Evolutionary conservation across 2,329 filamentous ascomycete species (phyloP), one percentile per base, ranked within the genome.

Genomic region (Huntiella moniliformis): DNA sequence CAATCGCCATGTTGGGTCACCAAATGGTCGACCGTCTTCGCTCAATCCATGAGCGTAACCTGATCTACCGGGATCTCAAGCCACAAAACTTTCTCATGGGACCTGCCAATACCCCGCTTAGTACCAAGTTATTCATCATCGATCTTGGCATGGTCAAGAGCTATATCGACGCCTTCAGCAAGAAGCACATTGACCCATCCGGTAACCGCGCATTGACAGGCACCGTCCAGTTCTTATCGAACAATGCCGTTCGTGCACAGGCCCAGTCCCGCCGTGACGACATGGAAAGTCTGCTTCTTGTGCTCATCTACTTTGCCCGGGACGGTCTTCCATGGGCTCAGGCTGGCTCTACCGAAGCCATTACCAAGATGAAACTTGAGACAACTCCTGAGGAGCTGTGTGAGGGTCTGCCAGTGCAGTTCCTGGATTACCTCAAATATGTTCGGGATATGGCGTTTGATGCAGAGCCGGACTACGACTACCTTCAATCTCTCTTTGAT

Each of bases 51-150:
- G 38, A 40, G 11, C 47, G 43, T 54, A 84, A 82, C 51, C 93
- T 91, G 60, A 88, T 94, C 34, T 86, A 94, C 57, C 75, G 85
- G 49, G 85, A 94, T 58, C 66, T 94, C 31, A 94, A 94, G 58
- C 85, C 85, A 3, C 85, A 79, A 57, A 94, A 94, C 54, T 93
- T 86, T 55, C 67, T 94, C 4, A 63, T 94, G 32, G 43, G 47
- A 38, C 43, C 28, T 18, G 22, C 47, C n/a, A 31, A 38, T 11
- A 42, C 42, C 5, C 38, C 33, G 11, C 43, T 42, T 12, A 41
- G 33, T 18, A 16, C 45, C 32, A 31, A 46, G n/a, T 38, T 49
- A 16, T 46, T 38, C 32, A 36, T 49, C 4, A 39, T 45, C n/a
- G 47, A 49, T 32, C 40, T 49, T 11, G 47, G 47, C 44, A 45